Evolutionary conservation across 1,284 basidiomycete species (phyloP).

Genomic region (Ceratobasidium sp.): DNA sequence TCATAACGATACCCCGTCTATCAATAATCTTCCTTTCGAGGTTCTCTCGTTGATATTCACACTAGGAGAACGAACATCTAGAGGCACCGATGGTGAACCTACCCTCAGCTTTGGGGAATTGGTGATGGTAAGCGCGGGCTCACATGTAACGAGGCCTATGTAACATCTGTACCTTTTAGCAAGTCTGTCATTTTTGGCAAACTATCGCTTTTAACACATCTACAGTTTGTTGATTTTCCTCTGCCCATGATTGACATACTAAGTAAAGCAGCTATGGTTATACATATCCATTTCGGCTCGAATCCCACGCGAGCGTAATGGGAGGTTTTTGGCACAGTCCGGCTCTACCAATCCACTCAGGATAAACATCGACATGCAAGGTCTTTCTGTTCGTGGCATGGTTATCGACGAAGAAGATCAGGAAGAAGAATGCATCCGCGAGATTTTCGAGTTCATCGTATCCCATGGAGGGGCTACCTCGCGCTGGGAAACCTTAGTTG

Average conservation of each 20-base stretch:
- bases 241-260: not conserved
- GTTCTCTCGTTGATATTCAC: no score
- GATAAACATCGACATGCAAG: not conserved
- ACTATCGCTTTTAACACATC: not conserved
- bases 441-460: no score
- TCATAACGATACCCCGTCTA: no score
- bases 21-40: no score
- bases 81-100: no score
- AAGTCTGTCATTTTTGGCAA: conserved; percentile 10
- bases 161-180: not conserved
- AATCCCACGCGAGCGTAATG: not conserved
- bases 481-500: not conserved
- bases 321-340: not conserved
- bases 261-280: not conserved
- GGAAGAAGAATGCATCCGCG: no score
- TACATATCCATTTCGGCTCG: not conserved
- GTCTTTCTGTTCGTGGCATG: no score
- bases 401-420: no score
- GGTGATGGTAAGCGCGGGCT: not conserved
- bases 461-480: no score
- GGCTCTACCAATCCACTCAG: not conserved
- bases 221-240: not conserved
- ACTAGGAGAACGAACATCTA: no score
- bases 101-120: no score
- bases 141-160: no score